These are phyloP conservation scores for Geranomyces variabilis DNA, from an alignment of 192 early-diverging fungal genomes.

Conservation along the genomic window DNA sequence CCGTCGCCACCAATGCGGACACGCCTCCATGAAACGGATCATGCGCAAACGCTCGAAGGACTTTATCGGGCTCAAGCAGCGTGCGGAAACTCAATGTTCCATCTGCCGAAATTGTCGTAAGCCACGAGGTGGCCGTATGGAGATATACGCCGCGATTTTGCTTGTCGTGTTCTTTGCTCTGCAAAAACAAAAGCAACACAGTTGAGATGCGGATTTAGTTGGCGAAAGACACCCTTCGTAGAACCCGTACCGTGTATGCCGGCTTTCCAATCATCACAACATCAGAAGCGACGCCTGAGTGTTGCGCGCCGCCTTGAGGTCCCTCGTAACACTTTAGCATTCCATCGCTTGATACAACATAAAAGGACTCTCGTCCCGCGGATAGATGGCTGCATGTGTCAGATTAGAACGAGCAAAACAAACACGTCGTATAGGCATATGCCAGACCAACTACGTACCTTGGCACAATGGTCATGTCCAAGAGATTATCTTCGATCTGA, in stretches of 20 bases:
- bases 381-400: constrained; percentile 42
- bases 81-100: constrained; percentile 50
- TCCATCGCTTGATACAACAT: constrained; percentile 39
- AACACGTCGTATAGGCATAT: background rate
- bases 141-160: constrained; percentile 20
- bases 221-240: background rate
- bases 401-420: background rate
- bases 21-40: constrained; percentile 50
- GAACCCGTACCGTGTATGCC: constrained; percentile 25
- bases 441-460: constrained; percentile 24
- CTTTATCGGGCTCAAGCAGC: constrained; percentile 55
- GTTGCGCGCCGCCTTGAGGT: constrained; percentile 2
- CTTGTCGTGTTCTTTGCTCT: constrained; percentile 51
- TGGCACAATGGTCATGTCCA: constrained; percentile 43
- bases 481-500: constrained; percentile 39
- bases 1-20: constrained; percentile 32
- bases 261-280: constrained; percentile 34
- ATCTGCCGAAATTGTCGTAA: constrained; percentile 48
- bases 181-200: background rate
- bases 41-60: constrained; percentile 47
- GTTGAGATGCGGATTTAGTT: background rate
- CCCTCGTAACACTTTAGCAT: constrained; percentile 44
- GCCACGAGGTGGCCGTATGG: constrained; percentile 44
- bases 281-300: background rate
- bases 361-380: constrained; percentile 42